Evolutionary conservation across 805 yeast genomes (phyloP), one percentile per base, ranked within the genome.

Genomic region (Suhomyces emberorum): DNA sequence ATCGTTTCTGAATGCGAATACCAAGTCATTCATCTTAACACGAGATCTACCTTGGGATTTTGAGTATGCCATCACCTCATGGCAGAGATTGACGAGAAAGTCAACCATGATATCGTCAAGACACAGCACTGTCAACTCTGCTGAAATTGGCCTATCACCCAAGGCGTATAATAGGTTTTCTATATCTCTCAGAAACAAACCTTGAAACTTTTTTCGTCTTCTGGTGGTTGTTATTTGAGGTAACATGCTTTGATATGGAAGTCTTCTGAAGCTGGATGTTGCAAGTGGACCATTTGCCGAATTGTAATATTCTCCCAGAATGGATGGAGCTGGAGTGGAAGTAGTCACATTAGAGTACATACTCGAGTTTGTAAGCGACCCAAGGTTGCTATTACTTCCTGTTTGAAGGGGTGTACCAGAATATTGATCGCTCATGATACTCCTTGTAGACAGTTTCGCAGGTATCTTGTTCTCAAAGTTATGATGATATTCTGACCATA

Each of bases 21-120:
- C 69, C 37, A 68, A 53, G 46, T 68, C 74, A 38, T 67, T 69
- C 39, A 66, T 54, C 41, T 67, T 68, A 18, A 68, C 57, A 37
- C 72, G 42, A 18, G 58, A 44, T 25, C 72, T 48, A 18, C 69
- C 67, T 32, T 66, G 71, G 7, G 65, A 50, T 30, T 55, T 47
- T 7, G 74, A 68, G 39, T 49, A 65, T 24, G 43, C 47, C 22
- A 57, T 50, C 7, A 61, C 45, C 26, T 63, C 61, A 20, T 55
- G 60, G 16, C 63, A 61, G 10, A 64, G 42, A 35, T 66, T 70
- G 8, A 57, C 47, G 15, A 68, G 48, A 35, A 53, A 68, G 38
- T 66, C 71, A 30, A 53, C 55, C 11, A 68, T 48, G 12, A 60
- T 50, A 32, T 68, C 74, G 38, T 68, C 74, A 3, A 68, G 49